phyloP scores from a whole-genome alignment of 1,284 basidiomycete genomes.

The Malassezia brasiliensis region DNA sequence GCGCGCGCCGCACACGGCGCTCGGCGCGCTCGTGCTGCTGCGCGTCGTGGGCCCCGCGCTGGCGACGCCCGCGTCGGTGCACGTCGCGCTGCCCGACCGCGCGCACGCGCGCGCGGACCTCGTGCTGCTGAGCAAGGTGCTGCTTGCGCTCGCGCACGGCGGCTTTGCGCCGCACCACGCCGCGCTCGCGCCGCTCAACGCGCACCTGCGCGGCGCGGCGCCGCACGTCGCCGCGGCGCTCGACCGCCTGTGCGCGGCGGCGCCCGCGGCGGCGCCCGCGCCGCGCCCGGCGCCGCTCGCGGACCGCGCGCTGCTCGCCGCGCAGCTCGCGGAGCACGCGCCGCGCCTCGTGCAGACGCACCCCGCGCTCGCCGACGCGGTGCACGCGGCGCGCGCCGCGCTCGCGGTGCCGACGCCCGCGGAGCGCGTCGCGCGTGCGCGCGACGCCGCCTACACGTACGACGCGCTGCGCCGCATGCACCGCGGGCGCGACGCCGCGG shows the following conservation, averaged over 20 bases:
- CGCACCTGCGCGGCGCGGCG: neutral
- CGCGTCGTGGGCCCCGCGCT: constrained; percentile 10
- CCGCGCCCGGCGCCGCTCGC: neutral
- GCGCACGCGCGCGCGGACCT: neutral
- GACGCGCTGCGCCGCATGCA: neutral
- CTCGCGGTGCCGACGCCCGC: neutral
- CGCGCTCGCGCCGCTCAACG: neutral
- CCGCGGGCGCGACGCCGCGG: neutral
- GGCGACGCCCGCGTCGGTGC: neutral
- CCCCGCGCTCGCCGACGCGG: neutral
- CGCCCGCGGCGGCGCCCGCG: neutral
- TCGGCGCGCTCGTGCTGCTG: constrained; percentile 2
- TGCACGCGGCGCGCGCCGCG: neutral
- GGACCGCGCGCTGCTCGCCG: neutral
- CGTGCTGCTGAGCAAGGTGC: constrained; percentile 8
- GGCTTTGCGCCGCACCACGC: constrained; percentile 3
- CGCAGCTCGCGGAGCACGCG: neutral
- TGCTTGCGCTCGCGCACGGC: constrained; percentile 8
- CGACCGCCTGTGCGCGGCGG: neutral
- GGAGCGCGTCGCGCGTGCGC: neutral
- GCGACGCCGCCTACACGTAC: neutral
- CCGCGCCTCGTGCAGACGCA: too few relatives aligned
- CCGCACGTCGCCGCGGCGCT: neutral
- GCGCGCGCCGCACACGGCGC: neutral
- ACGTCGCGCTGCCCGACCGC: neutral